phyloP scores from a whole-genome alignment of 768 basidiomycete species.

The Xerocomellus intermedius region DNA sequence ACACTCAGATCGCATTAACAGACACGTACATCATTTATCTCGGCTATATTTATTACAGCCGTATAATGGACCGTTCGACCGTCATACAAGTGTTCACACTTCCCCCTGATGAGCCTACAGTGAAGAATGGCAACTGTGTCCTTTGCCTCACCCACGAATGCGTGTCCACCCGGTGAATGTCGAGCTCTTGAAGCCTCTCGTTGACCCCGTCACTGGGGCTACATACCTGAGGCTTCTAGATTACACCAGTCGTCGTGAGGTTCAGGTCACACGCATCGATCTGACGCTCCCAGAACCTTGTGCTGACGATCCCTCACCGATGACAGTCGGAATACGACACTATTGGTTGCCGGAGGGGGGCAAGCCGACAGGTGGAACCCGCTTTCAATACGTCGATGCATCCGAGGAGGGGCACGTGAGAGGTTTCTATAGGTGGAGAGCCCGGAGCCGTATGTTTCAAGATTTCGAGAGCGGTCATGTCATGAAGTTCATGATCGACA shows the following conservation, averaged over 20 bases:
- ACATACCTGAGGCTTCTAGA: neutral
- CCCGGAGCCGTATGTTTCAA: no score
- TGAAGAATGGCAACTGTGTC: neutral
- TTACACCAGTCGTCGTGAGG: rapidly evolving
- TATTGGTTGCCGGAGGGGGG: neutral
- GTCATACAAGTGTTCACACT: neutral
- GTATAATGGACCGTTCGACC: no score
- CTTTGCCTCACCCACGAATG: neutral
- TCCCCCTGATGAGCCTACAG: neutral
- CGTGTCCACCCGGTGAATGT: rapidly evolving
- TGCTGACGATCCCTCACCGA: neutral
- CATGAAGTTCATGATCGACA: conserved; percentile 6
- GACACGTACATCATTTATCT: neutral
- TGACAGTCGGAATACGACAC: neutral
- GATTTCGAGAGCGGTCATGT: no score
- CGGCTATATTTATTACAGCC: rapidly evolving
- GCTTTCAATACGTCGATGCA: neutral
- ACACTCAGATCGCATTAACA: neutral
- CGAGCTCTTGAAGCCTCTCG: neutral
- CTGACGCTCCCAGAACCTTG: neutral
- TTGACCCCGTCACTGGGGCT: neutral
- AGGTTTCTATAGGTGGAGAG: neutral
- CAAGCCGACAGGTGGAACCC: rapidly evolving
- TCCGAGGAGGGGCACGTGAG: neutral
- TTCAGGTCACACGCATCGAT: neutral